Percentiles rank a stretch among this genome's conserved stretches.
These are phyloP conservation scores for Chytriomyces sp. DNA, from an alignment of 192 early-diverging fungal genomes.

Conservation along the genomic window DNA sequence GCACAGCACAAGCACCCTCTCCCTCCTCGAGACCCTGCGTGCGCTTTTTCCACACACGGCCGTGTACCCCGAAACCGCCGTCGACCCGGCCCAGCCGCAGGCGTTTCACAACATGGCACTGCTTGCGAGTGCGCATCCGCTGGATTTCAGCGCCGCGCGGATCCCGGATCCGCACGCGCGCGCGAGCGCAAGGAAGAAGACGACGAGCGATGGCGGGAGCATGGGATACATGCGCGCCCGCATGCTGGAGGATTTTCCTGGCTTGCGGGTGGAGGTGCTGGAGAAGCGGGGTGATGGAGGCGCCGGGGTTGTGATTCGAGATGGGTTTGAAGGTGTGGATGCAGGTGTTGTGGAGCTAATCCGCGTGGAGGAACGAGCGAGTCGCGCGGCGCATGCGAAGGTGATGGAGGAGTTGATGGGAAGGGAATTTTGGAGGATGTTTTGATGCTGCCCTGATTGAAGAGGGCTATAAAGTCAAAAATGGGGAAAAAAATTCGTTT, in stretches of 20 bases:
- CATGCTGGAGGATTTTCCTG: conserved; percentile 52
- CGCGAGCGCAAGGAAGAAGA: conserved; percentile 7
- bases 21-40: no score
- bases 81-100: conserved; percentile 34
- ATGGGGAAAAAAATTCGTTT: no score
- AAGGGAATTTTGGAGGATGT: conserved; percentile 65
- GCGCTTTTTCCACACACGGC: conserved; percentile 68
- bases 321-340: conserved; percentile 49
- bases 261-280: conserved; percentile 3
- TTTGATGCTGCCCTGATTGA: conserved; percentile 16
- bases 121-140: conserved; percentile 57
- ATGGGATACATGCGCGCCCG: conserved; percentile 50
- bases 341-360: conserved; percentile 69
- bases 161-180: conserved; percentile 33
- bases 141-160: conserved; percentile 47
- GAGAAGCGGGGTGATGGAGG: conserved; percentile 46
- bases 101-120: conserved; percentile 68
- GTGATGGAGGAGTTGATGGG: conserved; percentile 72
- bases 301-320: conserved; percentile 65
- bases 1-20: conserved; percentile 54
- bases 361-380: conserved; percentile 54
- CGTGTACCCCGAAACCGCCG: conserved; percentile 64
- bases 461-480: no score
- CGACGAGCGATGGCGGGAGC: conserved; percentile 19
- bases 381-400: conserved; percentile 72